A percentile compares a stretch with the other conserved stretches of the same genome.
Evolutionary conservation across 257 asterid species (phyloP).

Genomic region (Voacanga thouarsii): DNA sequence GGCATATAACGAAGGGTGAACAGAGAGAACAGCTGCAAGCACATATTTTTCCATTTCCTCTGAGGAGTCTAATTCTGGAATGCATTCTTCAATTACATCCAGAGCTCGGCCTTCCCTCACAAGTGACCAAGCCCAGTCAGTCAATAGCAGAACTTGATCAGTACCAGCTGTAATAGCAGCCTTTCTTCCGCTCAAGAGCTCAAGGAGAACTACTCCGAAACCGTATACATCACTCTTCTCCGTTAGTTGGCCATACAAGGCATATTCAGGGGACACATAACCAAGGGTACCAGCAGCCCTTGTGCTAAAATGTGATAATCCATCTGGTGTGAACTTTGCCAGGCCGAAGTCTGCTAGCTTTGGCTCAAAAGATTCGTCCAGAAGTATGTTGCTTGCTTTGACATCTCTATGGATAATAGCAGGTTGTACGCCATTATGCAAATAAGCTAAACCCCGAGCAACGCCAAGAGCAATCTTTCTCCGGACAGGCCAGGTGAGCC

Average conservation of each 20-base stretch:
- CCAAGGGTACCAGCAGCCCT: slow-evolving; percentile 26
- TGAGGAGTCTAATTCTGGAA: slow-evolving; percentile 5
- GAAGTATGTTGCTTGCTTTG: slow-evolving; percentile 22
- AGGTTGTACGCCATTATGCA: slow-evolving; percentile 16
- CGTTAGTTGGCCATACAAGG: slow-evolving; percentile 17
- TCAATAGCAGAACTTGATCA: not conserved
- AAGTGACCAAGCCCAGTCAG: slow-evolving; percentile 24
- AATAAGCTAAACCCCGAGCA: slow-evolving; percentile 22
- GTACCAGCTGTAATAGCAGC: slow-evolving; percentile 2
- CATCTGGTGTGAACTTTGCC: slow-evolving; percentile 27
- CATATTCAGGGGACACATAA: slow-evolving; percentile 24
- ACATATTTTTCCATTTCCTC: slow-evolving; percentile 24
- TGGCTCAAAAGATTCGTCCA: slow-evolving; percentile 20
- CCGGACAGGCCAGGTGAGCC: slow-evolving; percentile 20
- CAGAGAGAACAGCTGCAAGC: slow-evolving; percentile 14
- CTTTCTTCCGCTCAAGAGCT: slow-evolving; percentile 23
- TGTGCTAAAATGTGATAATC: slow-evolving; percentile 24
- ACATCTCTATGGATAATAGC: slow-evolving; percentile 24
- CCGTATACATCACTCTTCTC: slow-evolving; percentile 25
- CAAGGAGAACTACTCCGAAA: slow-evolving; percentile 26
- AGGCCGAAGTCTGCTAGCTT: slow-evolving; percentile 23
- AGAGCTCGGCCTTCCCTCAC: slow-evolving; percentile 16
- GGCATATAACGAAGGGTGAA: slow-evolving; percentile 19
- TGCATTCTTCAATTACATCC: slow-evolving; percentile 13
- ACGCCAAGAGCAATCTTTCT: slow-evolving; percentile 18